A percentile compares a stretch with the other conserved stretches of the same genome.
Conservation (phyloP, 371 early-diverging fungal genomes). For the Zychaea mexicana region DNA sequence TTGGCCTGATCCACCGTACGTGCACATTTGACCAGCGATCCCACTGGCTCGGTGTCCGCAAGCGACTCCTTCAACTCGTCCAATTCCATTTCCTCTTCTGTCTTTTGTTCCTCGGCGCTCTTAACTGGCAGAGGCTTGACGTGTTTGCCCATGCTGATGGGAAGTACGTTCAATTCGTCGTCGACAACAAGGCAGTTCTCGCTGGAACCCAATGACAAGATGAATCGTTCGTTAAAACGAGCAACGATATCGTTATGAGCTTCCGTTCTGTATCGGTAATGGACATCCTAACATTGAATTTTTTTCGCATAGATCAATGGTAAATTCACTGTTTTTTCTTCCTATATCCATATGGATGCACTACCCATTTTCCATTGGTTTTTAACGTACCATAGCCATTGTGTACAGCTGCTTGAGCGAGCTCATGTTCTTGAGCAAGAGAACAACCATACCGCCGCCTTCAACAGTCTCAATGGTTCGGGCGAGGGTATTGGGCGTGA, state of each 20-base stretch:
- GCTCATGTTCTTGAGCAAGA: conserved; percentile 92
- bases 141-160: conserved; percentile 88
- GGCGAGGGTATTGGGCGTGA: conserved; percentile 98
- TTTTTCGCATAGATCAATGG: not conserved
- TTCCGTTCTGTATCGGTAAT: conserved; percentile 92
- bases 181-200: conserved; percentile 95
- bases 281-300: conserved; percentile 95
- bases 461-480: conserved; percentile 98
- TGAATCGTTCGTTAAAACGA: conserved; percentile 97
- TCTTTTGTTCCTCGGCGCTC: conserved; percentile 53
- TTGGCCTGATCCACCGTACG: conserved; percentile 95
- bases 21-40: conserved; percentile 77
- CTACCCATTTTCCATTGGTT: too few relatives aligned
- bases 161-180: conserved; percentile 95
- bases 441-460: conserved; percentile 97
- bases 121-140: conserved; percentile 82
- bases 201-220: conserved; percentile 91
- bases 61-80: conserved; percentile 80
- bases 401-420: conserved; percentile 96
- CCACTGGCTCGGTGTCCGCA: conserved; percentile 87
- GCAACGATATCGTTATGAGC: conserved; percentile 93
- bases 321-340: not conserved
- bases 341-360: not conserved
- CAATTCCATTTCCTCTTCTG: conserved; percentile 76
- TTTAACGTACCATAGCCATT: conserved; percentile 85